Percentiles rank a stretch among this genome's conserved stretches.
Evolutionary conservation across 2,329 filamentous ascomycete genomes (phyloP).

Genomic region (Stachybotrys chartarum): DNA sequence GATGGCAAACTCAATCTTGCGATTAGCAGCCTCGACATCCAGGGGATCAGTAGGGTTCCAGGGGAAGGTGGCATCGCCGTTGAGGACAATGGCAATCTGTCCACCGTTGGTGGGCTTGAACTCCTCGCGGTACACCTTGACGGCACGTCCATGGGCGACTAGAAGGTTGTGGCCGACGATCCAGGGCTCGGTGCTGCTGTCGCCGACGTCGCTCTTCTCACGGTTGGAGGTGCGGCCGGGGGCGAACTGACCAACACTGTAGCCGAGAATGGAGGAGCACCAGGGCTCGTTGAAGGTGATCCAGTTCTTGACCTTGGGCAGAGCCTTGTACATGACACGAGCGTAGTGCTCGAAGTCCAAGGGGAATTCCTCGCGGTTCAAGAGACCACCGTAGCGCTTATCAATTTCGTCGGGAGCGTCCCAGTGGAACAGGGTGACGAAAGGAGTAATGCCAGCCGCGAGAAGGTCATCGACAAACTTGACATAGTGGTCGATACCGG

Average conservation of each 20-base stretch:
- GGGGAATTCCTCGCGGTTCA: slow-evolving; percentile 77
- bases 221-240: slow-evolving; percentile 77
- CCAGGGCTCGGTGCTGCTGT: slow-evolving; percentile 74
- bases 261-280: slow-evolving; percentile 76
- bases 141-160: slow-evolving; percentile 71
- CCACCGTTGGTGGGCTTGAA: slow-evolving; percentile 68
- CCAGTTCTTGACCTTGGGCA: slow-evolving; percentile 78
- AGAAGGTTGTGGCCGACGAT: slow-evolving; percentile 74
- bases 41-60: slow-evolving; percentile 71
- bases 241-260: slow-evolving; percentile 70
- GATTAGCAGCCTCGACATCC: slow-evolving; percentile 68
- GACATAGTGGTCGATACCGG: slow-evolving; percentile 70
- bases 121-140: slow-evolving; percentile 75
- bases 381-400: slow-evolving; percentile 71
- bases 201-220: slow-evolving; percentile 60
- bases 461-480: slow-evolving; percentile 73
- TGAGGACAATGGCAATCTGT: slow-evolving; percentile 81
- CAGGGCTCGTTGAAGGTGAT: slow-evolving; percentile 89
- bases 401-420: slow-evolving; percentile 75
- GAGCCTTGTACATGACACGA: slow-evolving; percentile 64
- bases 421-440: slow-evolving; percentile 85
- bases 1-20: slow-evolving; percentile 83
- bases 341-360: slow-evolving; percentile 77
- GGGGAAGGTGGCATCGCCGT: slow-evolving; percentile 76
- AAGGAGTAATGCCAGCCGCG: slow-evolving; percentile 68